Base-by-base conservation (phyloP, 208 protist genomes). In the Crithidia bombi region DNA sequence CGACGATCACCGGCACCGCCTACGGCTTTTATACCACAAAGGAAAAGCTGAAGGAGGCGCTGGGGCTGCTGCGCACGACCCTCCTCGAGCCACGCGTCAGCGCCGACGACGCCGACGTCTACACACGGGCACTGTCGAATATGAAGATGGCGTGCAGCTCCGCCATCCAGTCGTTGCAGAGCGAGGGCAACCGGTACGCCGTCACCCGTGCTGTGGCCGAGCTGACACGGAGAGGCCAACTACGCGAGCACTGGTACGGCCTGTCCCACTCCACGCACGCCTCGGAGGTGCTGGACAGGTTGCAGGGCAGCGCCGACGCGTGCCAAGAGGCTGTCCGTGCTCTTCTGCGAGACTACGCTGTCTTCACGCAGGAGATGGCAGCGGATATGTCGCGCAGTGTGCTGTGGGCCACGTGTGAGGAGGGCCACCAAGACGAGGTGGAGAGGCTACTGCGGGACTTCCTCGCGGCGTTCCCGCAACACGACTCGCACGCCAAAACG, bases 351-450 rank as follows among this genome's bases (percentile, higher is more conserved):
- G 77, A 81, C 43, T 87, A 92, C 69, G 63, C 54, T 9, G 28
- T 36, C n/a, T 73, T 88, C 47, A 76, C 82, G 12, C 36, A 25
- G 3, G 73, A 70, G 28, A 69, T 97, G 46, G 81, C 73, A n/a
- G 49, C 49, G 25, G 75, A 78, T 49, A 69, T 95, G 61, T 58
- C 75, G n/a, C 21, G 55, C 38, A 83, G 86, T 28, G 57, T 82
- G 4, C 21, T 91, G 36, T 97, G 92, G 90, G 90, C 92, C n/a
- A 93, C 90, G 19, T 97, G 92, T 39, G 92, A 97, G 73, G 78
- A 75, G 30, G 70, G 36, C 17, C 76, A 95, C 55, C 71, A 70
- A 0, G 46, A 38, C 7, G 92, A 87, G 66, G 88, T 94, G 57
- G 82, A 85, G 55, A 21, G 14, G 44, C 64, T 78, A 51, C 69